Evolutionary conservation across 148 eudicot genomes (phyloP).

Genomic region (Bassia scoparia): DNA sequence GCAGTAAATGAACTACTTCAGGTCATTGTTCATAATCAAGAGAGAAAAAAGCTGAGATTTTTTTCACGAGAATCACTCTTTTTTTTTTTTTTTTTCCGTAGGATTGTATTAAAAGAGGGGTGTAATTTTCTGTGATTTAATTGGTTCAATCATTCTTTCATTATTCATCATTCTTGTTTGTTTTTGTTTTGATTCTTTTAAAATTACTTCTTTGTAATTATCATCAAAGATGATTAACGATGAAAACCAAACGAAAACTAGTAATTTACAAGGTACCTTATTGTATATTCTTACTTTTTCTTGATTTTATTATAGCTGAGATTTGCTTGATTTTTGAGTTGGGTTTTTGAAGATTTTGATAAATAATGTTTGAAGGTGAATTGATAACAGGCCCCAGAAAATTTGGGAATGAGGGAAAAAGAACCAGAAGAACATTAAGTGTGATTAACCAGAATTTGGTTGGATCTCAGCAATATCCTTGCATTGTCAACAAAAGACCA

Average conservation of each 20-base stretch:
- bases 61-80: background rate
- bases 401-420: conserved; percentile 47
- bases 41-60: background rate
- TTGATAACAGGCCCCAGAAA: conserved; percentile 33
- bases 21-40: background rate
- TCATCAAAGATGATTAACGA: conserved; percentile 35
- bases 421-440: conserved; percentile 56
- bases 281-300: background rate
- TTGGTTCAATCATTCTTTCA: background rate
- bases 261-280: conserved; percentile 38
- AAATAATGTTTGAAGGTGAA: conserved; percentile 19
- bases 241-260: conserved; percentile 40
- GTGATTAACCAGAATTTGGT: conserved; percentile 52
- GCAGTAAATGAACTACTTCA: conserved; percentile 5
- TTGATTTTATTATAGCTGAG: conserved; percentile 5
- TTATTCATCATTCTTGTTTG: too few species aligned
- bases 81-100: background rate
- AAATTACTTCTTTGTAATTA: too few species aligned
- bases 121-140: conserved; percentile 8
- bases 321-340: background rate
- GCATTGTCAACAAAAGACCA: conserved; percentile 43
- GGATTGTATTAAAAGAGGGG: conserved; percentile 13
- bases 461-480: conserved; percentile 42
- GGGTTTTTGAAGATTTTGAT: conserved; percentile 4
- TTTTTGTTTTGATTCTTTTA: too few species aligned